phyloP scores from a whole-genome alignment of 1,284 basidiomycete species.

The Acaromyces ingoldii region DNA sequence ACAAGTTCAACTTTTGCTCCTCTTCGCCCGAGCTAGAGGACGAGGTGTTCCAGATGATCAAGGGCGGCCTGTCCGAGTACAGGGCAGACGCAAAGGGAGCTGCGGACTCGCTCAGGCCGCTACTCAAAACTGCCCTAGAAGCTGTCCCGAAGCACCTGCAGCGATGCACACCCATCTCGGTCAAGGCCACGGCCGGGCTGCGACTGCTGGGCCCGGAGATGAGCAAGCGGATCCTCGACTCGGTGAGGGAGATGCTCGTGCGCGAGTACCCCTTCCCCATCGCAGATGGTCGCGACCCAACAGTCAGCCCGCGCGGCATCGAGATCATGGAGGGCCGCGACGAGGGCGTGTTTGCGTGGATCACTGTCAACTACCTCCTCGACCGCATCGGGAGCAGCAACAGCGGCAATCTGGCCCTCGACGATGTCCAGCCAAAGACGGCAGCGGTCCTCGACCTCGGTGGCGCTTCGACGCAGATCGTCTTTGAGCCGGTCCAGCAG shows the following conservation, averaged over 20 bases:
- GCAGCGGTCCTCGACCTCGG: slow-evolving; percentile 94
- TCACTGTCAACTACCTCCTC: slow-evolving; percentile 80
- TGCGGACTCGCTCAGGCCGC: slow-evolving; percentile 71
- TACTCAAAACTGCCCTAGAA: slow-evolving; percentile 73
- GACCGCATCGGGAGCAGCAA: slow-evolving; percentile 31
- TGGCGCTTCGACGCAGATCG: slow-evolving; percentile 95
- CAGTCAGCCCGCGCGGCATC: slow-evolving; percentile 27
- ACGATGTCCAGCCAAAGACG: slow-evolving; percentile 5
- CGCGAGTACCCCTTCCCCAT: slow-evolving; percentile 67
- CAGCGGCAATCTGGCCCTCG: slow-evolving; percentile 49
- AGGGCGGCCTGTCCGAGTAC: slow-evolving; percentile 75
- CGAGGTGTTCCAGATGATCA: slow-evolving; percentile 80
- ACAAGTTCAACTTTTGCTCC: slow-evolving; percentile 58
- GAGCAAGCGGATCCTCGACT: slow-evolving; percentile 70
- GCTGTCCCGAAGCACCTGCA: slow-evolving; percentile 69
- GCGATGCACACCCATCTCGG: slow-evolving; percentile 77
- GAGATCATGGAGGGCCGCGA: slow-evolving; percentile 85
- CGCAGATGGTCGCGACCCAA: slow-evolving; percentile 35
- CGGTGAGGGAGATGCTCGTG: slow-evolving; percentile 66
- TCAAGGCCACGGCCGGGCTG: slow-evolving; percentile 92
- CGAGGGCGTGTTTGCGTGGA: slow-evolving; percentile 91
- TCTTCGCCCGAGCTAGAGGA: slow-evolving; percentile 71
- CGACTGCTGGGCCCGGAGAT: slow-evolving; percentile 67
- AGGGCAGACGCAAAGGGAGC: slow-evolving; percentile 61
- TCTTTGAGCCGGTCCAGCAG: slow-evolving; percentile 72